phyloP scores from a whole-genome alignment of 495 filamentous ascomycete species.

The Annulohypoxylon maeteangense region DNA sequence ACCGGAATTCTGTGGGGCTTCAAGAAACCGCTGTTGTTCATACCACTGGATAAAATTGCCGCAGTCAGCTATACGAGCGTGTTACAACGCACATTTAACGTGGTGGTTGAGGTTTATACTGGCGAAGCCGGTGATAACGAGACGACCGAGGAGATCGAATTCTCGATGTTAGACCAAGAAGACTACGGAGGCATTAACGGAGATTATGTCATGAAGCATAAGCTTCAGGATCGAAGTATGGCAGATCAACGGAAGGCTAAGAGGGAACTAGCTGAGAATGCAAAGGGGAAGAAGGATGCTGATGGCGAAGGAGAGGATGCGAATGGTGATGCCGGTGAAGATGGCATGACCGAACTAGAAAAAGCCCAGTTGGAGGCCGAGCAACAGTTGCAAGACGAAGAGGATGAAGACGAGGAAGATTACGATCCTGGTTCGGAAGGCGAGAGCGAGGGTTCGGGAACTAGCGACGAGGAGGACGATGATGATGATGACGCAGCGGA shows the following conservation, averaged over 20 bases:
- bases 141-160: conserved; percentile 76
- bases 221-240: conserved; percentile 90
- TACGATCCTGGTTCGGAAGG: conserved; percentile 83
- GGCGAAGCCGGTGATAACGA: conserved; percentile 54
- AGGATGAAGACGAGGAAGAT: conserved; percentile 91
- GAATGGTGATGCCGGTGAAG: conserved; percentile 64
- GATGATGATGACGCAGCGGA: conserved; percentile 61
- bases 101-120: conserved; percentile 73
- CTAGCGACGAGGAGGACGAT: conserved; percentile 62
- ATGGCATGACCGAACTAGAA: conserved; percentile 72
- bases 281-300: conserved; percentile 66
- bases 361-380: conserved; percentile 63
- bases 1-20: conserved; percentile 92
- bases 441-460: conserved; percentile 76
- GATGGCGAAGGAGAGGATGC: conserved; percentile 67
- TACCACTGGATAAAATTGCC: conserved; percentile 80
- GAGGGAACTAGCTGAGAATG: conserved; percentile 60
- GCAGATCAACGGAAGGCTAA: conserved; percentile 89
- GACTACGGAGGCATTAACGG: conserved; percentile 84
- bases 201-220: conserved; percentile 78
- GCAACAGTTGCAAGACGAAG: conserved; percentile 67
- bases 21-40: conserved; percentile 92
- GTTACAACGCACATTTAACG: conserved; percentile 92
- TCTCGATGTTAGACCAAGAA: conserved; percentile 87
- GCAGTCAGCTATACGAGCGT: conserved; percentile 90